Conservation (phyloP, 1,139 yeast genomes). For the Geotrichum klebahnii region DNA sequence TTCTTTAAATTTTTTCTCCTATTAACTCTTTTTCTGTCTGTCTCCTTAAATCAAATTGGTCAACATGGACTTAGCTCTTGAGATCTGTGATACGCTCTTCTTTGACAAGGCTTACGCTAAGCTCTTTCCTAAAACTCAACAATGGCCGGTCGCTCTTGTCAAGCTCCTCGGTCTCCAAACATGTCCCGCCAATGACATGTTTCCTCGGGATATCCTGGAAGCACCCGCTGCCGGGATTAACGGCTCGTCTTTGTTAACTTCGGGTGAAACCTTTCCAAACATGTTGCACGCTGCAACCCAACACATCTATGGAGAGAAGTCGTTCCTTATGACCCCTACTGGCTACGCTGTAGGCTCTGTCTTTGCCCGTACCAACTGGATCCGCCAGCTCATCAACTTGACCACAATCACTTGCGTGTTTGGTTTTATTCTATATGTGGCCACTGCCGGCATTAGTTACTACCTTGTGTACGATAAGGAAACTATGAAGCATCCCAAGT, state of each 20-base stretch:
- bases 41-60: too few species aligned
- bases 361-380: conserved; percentile 62
- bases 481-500: conserved; percentile 92
- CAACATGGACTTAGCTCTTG: conserved; percentile 84
- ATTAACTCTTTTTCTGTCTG: too few species aligned
- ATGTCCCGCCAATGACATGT: not conserved
- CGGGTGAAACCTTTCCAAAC: conserved; percentile 17
- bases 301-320: conserved; percentile 48
- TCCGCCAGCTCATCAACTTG: conserved; percentile 68
- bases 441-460: conserved; percentile 74
- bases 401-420: conserved; percentile 71
- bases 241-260: conserved; percentile 9
- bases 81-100: conserved; percentile 62
- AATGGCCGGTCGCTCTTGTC: conserved; percentile 12
- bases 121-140: conserved; percentile 43
- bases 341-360: conserved; percentile 57
- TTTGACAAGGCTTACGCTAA: conserved; percentile 71
- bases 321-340: conserved; percentile 49
- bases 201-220: not conserved
- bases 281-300: conserved; percentile 18
- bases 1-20: too few species aligned
- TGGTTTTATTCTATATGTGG: conserved; percentile 76
- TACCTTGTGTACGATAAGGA: conserved; percentile 75
- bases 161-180: conserved; percentile 15
- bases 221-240: too few species aligned